Base-by-base conservation (phyloP, 768 basidiomycete genomes). In the Russula brevipes region DNA sequence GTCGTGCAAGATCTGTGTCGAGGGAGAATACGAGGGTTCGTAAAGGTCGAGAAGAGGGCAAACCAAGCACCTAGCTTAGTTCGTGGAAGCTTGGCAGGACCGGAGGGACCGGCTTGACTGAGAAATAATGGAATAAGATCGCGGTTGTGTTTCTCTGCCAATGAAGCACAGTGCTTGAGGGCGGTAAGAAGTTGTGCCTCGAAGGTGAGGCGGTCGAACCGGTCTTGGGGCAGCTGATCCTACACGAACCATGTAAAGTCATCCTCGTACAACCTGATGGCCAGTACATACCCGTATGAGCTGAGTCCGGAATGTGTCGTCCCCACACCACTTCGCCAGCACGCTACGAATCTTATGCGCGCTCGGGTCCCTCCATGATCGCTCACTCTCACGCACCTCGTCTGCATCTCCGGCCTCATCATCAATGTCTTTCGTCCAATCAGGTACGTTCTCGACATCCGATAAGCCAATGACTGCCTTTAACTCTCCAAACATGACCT, bases 41-140 rank as follows among this genome's bases (percentile, higher is more conserved):
- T 77, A 72, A 99, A 91, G 72, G 94, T 96, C 54, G 90, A 81
- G 73, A 98, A 91, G 11, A 98, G 80, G 19, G 82, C 82, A 33
- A 98, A 83, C 86, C 91, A 98, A 0, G 83, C 79, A 16, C 76
- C 76, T 10, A 97, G 81, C 70, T 86, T 88, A 35, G 79, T 73
- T 47, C 85, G 85, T 5, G 85, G 75, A 7, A 89, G 73, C 50
- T 77, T 80, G 4, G 77, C 70, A 5, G 73, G 63, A 3, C 69
- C 69, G 54, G 76, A 73, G n/a, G 78, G 74, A 14, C 76, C 76
- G 38, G 76, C 78, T 69, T 61, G 73, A 54, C 67, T 72, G 42
- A 98, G 78, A 77, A 98, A 97, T 60, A 89, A 80, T 0, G 92
- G 87, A n/a, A 97, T 78, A 39, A 98, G 77, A n/a, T 89, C 84